Conservation (phyloP, 2,329 filamentous ascomycete species). For the Trichoderma sp. region DNA sequence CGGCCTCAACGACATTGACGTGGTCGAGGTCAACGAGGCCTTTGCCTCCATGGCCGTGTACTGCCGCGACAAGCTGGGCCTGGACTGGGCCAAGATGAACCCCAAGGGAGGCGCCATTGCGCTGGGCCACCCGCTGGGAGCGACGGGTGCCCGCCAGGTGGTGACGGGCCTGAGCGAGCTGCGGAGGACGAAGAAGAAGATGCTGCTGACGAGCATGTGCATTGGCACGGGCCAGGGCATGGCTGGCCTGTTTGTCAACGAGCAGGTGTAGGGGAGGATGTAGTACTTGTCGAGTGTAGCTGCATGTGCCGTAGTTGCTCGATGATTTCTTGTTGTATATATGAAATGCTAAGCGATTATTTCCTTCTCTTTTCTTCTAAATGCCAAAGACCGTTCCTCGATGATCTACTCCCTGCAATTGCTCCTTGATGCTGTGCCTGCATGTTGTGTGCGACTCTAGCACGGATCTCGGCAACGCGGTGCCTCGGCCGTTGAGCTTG, state of each 20-base stretch:
- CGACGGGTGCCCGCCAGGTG: slow-evolving; percentile 78
- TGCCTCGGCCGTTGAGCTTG: background rate
- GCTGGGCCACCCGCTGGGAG: slow-evolving; percentile 78
- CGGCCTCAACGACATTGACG: slow-evolving; percentile 78
- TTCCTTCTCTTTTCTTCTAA: background rate
- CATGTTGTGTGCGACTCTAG: background rate
- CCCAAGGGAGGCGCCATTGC: slow-evolving; percentile 80
- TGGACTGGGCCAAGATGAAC: slow-evolving; percentile 79
- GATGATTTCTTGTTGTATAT: slow-evolving; percentile 4
- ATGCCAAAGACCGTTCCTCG: no score
- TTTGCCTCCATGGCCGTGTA: slow-evolving; percentile 98
- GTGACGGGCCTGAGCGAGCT: slow-evolving; percentile 88
- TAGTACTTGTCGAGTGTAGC: background rate
- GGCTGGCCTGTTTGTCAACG: slow-evolving; percentile 60
- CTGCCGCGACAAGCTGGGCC: slow-evolving; percentile 72
- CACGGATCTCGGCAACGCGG: slow-evolving; percentile 13
- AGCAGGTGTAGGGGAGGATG: slow-evolving; percentile 23
- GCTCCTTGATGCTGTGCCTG: background rate
- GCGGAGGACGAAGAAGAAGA: slow-evolving; percentile 82
- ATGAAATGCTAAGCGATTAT: slow-evolving; percentile 20
- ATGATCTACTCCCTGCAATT: background rate
- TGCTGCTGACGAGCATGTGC: slow-evolving; percentile 90
- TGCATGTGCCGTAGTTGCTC: background rate
- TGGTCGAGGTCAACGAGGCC: slow-evolving; percentile 95
- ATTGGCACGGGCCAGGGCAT: slow-evolving; percentile 71